Evolutionary conservation across 2,329 filamentous ascomycete species (phyloP).

Genomic region (Fusarium coffeatum): DNA sequence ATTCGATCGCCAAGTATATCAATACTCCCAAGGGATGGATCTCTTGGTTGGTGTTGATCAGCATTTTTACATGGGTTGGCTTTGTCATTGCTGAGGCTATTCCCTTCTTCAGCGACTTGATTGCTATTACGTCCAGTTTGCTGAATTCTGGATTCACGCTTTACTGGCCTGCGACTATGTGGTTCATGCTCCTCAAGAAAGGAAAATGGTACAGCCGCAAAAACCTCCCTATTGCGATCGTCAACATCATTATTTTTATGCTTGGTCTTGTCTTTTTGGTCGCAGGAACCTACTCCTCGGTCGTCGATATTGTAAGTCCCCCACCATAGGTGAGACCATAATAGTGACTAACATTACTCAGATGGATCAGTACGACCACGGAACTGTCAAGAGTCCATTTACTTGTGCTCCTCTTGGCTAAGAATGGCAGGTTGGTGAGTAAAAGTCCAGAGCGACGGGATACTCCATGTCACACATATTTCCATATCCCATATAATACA

Average conservation of each 20-base stretch:
- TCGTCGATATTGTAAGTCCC: constrained; percentile 32
- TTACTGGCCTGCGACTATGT: constrained; percentile 54
- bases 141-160: constrained; percentile 58
- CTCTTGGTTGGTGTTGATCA: constrained; percentile 68
- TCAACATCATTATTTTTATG: constrained; percentile 35
- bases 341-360: not conserved
- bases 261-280: constrained; percentile 36
- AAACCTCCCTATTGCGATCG: constrained; percentile 24
- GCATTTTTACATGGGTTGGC: constrained; percentile 60
- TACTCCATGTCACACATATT: constrained; percentile 34
- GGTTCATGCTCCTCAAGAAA: constrained; percentile 52
- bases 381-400: constrained; percentile 31
- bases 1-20: constrained; percentile 39
- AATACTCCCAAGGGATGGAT: constrained; percentile 50
- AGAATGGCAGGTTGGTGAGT: not conserved
- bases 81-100: constrained; percentile 71
- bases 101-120: constrained; percentile 75
- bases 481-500: constrained; percentile 39
- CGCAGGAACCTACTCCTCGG: constrained; percentile 30
- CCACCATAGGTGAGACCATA: too few relatives aligned
- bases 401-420: constrained; percentile 31
- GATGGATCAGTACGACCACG: constrained; percentile 33
- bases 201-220: constrained; percentile 38
- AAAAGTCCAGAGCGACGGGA: constrained; percentile 17
- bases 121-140: constrained; percentile 62